Conservation (phyloP, 2,329 filamentous ascomycete species). For the Waltergamsia citrina region DNA sequence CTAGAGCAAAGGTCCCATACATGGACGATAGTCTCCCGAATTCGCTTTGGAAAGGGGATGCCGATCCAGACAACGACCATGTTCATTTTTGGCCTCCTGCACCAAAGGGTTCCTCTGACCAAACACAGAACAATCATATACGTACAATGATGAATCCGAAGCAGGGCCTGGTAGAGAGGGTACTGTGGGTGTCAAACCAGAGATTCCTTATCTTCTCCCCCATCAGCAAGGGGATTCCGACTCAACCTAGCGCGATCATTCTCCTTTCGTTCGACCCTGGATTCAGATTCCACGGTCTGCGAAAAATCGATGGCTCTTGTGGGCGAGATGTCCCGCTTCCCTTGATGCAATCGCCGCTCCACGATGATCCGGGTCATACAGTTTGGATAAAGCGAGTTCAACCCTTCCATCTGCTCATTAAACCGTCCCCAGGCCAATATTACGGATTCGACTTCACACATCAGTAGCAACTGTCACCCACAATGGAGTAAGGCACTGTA, state of each 20-base stretch:
- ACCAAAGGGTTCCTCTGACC: no score
- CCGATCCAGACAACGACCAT: not conserved
- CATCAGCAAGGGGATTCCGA: not conserved
- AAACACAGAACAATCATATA: no score
- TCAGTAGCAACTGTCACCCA: not conserved
- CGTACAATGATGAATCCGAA: not conserved
- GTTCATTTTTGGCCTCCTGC: slow-evolving; percentile 4
- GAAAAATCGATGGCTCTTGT: not conserved
- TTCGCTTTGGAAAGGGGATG: not conserved
- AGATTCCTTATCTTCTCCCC: slow-evolving; percentile 2
- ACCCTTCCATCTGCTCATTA: not conserved
- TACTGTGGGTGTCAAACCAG: slow-evolving; percentile 3
- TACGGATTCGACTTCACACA: slow-evolving; percentile 1
- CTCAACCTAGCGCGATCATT: slow-evolving; percentile 7
- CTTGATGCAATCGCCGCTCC: not conserved
- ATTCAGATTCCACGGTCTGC: slow-evolving; percentile 9
- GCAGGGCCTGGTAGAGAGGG: not conserved
- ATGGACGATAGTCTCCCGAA: not conserved
- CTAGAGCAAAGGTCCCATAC: not conserved
- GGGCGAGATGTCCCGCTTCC: not conserved
- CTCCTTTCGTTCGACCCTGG: slow-evolving; percentile 20
- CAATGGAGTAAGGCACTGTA: not conserved
- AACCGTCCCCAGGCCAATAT: not conserved
- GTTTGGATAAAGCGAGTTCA: not conserved
- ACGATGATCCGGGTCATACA: not conserved